Base-by-base conservation (phyloP, 192 early-diverging fungal species). In the Helicostylum pulchrum region DNA sequence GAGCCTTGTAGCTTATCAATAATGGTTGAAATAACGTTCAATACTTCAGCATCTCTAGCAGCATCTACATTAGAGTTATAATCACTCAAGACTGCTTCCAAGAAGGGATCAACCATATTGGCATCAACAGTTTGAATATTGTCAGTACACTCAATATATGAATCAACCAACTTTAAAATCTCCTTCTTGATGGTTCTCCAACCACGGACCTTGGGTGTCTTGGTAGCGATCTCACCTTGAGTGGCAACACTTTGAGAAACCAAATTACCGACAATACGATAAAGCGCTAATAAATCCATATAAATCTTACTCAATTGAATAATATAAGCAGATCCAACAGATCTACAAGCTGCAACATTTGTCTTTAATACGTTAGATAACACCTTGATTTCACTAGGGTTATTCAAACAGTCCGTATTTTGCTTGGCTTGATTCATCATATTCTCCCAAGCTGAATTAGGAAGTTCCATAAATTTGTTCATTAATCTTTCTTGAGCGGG, bases 121-220 rank as follows among this genome's bases (percentile, higher is more conserved):
- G 86, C 72, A 63, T 86, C 88, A 21, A 98, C 88, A 3, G 85
- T 73, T 12, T 71, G 74, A n/a, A 95, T 69, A 72, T 97, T 94
- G 45, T 96, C 93, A 0, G 94, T 91, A 60, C 89, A 89, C 63
- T 77, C 79, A 65, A 99, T 88, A 67, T 94, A 99, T 7, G 85
- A 90, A 66, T 99, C 94, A n/a, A 98, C 84, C 64, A 99, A 76
- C 55, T 88, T 87, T 63, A 99, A 75, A 30, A 93, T 83, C 67
- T 99, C 96, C 73, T 96, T 96, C 77, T 99, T 99, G 75, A 99
- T 93, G 19, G 93, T 92, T 67, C 95, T 84, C 78, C 95, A 83
- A 17, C 90, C 90, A 48, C 96, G 89, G 6, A 97, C 88, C 46
- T 88, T 87, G 20, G 94, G 94, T 19, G 91, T 94, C 62, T 91